These are phyloP conservation scores for Lotus japonicus DNA, from an alignment of 306 rosid genomes.

Conservation along the genomic window DNA sequence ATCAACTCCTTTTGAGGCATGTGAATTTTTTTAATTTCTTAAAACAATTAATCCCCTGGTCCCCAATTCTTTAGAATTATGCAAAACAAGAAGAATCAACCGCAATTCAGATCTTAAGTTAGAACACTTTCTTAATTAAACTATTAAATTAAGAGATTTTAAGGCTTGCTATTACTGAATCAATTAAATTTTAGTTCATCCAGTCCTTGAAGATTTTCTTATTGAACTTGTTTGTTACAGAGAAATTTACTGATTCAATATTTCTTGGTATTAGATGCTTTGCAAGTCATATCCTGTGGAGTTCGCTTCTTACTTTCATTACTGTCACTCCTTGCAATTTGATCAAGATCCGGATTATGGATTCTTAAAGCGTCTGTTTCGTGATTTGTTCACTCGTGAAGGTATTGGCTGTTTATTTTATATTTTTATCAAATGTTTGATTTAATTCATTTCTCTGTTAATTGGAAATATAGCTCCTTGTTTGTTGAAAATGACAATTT, in stretches of 20 bases:
- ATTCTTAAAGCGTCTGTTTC: constrained; percentile 60
- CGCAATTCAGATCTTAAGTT: neutral
- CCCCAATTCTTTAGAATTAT: neutral
- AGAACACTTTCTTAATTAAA: neutral
- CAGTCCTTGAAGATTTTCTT: constrained; percentile 3
- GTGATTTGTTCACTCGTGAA: constrained; percentile 52
- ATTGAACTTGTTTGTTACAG: constrained; percentile 2
- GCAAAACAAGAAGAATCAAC: neutral
- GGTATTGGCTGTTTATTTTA: constrained; percentile 29
- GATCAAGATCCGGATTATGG: constrained; percentile 74
- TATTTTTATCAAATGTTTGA: neutral
- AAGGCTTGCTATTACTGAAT: neutral
- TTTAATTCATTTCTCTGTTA: neutral
- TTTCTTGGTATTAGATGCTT: constrained; percentile 40
- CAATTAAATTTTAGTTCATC: neutral
- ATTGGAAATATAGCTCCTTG: constrained; percentile 8
- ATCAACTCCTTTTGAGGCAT: constrained; percentile 74
- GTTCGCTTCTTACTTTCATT: constrained; percentile 63
- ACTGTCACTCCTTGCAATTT: constrained; percentile 64
- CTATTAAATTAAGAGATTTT: constrained; percentile 3
- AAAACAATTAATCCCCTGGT: neutral
- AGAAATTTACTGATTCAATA: constrained; percentile 14
- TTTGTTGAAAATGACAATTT: neutral
- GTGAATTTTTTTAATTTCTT: neutral
- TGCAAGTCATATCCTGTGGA: constrained; percentile 63